Base-by-base conservation (phyloP, 805 yeast genomes). In the Kuraishia piskuri region DNA sequence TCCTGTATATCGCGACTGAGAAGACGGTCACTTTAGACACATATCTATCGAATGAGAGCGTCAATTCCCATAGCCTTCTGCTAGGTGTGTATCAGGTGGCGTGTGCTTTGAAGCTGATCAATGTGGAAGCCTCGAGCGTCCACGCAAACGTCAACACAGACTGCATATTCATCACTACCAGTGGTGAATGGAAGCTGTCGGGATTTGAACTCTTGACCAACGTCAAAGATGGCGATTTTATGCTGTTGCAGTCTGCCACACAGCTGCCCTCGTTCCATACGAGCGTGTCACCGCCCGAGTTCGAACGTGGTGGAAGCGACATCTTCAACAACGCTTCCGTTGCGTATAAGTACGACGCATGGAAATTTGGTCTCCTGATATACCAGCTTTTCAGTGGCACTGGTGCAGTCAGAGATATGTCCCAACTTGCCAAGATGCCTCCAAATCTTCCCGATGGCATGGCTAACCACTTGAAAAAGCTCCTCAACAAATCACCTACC, bases 161-260 rank as follows among this genome's bases (percentile, higher is more conserved):
- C 46, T 78, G 87, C 1, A 76, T 91, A 0, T 90, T 71, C 63
- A 82, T 88, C 17, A 85, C 79, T 53, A 77, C 74, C 26, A 63
- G 73, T 17, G 96, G 97, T 14, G 95, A 87, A 62, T 89, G 96
- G 92, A 84, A 82, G 55, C 64, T 91, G 24, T 86, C 87, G 55
- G 96, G 96, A 1, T 82, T 90, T 61, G 97, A 91, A 66, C 66
- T 84, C 1, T 68, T 82, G 37, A 75, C 85, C 1, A 77, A 73
- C 53, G 63, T 77, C 47, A 70, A 77, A 3, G 83, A 76, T 20
- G 72, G 68, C 50, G 76, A 77, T 21, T 63, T 69, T 63, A n/a
- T 60, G 49, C 45, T 56, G 22, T 36, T 58, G 56, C 47, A 67
- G 66, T 23, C 44, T 52, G 64, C 60, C 5, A 52, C 51, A 54